Evolutionary conservation across 2,329 filamentous ascomycete genomes (phyloP), one percentile per base, ranked within the genome.

Genomic region (Tolypocladium amazonense): DNA sequence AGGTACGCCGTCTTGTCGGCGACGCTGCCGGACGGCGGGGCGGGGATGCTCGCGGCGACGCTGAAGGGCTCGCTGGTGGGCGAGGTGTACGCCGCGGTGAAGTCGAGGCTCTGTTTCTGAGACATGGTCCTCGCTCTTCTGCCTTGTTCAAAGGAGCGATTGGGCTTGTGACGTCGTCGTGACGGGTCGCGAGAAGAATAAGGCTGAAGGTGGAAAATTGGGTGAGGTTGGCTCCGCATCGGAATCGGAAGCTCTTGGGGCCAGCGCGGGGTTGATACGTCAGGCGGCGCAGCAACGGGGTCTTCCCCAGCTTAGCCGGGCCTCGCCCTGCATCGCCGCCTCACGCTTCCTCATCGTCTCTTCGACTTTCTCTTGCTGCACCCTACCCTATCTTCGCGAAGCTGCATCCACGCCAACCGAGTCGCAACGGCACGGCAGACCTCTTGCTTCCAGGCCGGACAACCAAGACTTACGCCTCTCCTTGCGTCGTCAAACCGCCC

Each of bases 1-100:
- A 92, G 82, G 71, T 87, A 88, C 11, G 75, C 71, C 2, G 80
- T 81, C 70, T 85, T 88, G 61, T 80, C 77, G 57, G 75, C 61
- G 58, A 77, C 72, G 37, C 75, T 66, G 30, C 72, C 57, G 47
- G 75, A 62, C 15, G 69, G 53, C 4, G 76, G 74, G 9, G 72
- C 62, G 14, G 72, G 66, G 62, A 81, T 67, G 56, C 67, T 58
- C 27, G 72, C 70, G 20, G 72, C 65, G 67, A 79, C 61, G 52
- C 69, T 68, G 72, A 86, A 85, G 41, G 77, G 67, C 4, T 72
- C 71, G 71, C 77, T 80, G 60, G 73, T 67, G 7, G 80, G 74
- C 18, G 82, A 83, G n/a, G 71, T 71, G 75, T 88, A 88, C 56
- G 74, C 74, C 56, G 81, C 82, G 43, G 73, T 73, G 60, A 85